These are phyloP conservation scores for Zanthoxylum bungeanum DNA, from an alignment of 345 rosid genomes.

Conservation along the genomic window DNA sequence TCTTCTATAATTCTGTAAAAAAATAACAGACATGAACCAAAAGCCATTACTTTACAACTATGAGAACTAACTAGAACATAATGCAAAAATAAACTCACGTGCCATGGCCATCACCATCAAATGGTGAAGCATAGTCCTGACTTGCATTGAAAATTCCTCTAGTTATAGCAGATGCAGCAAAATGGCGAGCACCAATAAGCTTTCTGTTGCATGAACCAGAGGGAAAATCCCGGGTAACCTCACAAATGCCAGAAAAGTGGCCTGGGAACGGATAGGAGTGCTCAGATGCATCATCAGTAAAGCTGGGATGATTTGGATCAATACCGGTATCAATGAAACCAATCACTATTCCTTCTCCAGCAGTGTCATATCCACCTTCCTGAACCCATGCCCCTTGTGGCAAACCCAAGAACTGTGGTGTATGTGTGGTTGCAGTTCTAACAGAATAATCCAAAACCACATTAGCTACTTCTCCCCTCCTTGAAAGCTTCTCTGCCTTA, in stretches of 20 bases:
- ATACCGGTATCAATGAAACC: slow-evolving; percentile 92
- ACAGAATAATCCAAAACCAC: slow-evolving; percentile 81
- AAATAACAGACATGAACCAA: no score
- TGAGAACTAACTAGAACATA: neutral
- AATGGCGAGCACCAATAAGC: slow-evolving; percentile 92
- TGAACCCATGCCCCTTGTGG: slow-evolving; percentile 84
- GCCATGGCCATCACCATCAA: slow-evolving; percentile 96
- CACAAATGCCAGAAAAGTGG: slow-evolving; percentile 87
- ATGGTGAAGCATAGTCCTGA: slow-evolving; percentile 90
- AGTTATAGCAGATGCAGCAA: slow-evolving; percentile 94
- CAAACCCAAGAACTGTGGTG: slow-evolving; percentile 91
- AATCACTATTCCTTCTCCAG: slow-evolving; percentile 93
- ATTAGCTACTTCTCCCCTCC: slow-evolving; percentile 75
- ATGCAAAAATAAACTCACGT: slow-evolving; percentile 54
- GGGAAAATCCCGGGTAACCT: slow-evolving; percentile 94
- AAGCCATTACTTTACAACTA: neutral
- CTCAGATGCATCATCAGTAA: slow-evolving; percentile 57
- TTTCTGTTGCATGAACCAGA: slow-evolving; percentile 96
- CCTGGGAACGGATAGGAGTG: slow-evolving; percentile 68
- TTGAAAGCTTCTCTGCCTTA: slow-evolving; percentile 69
- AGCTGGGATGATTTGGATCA: slow-evolving; percentile 90
- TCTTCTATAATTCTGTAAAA: neutral
- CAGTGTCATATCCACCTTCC: slow-evolving; percentile 74
- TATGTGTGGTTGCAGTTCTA: slow-evolving; percentile 88
- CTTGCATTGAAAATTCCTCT: slow-evolving; percentile 87